phyloP scores from a whole-genome alignment of 495 filamentous ascomycete species.

The Chaetomium cochliodes region DNA sequence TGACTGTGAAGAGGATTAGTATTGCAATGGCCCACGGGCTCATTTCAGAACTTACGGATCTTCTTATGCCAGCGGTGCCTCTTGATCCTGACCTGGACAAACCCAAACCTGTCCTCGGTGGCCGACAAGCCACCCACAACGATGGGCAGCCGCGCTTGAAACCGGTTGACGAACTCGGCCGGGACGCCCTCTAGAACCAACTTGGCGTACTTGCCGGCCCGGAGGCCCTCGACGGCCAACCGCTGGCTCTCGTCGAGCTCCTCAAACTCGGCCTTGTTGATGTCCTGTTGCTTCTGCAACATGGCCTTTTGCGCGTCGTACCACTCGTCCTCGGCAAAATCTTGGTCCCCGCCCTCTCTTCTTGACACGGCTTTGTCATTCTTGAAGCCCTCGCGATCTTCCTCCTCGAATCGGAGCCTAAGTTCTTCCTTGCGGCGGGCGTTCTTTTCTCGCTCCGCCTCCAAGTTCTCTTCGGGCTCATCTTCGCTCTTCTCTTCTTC shows the following conservation, averaged over 20 bases:
- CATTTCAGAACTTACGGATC: conserved; percentile 51
- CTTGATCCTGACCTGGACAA: conserved; percentile 93
- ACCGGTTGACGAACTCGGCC: conserved; percentile 85
- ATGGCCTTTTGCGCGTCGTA: conserved; percentile 94
- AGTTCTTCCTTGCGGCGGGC: conserved; percentile 91
- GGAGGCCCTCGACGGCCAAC: conserved; percentile 80
- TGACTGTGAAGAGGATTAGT: conserved; percentile 49
- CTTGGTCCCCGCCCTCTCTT: conserved; percentile 55
- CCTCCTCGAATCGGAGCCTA: conserved; percentile 91
- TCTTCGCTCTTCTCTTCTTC: conserved; percentile 37
- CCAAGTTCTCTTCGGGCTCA: conserved; percentile 38
- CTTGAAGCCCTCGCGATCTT: conserved; percentile 88
- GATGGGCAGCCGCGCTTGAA: conserved; percentile 80
- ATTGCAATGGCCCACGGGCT: background rate
- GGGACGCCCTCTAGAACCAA: conserved; percentile 85
- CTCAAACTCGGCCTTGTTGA: conserved; percentile 92
- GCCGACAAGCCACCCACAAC: conserved; percentile 85
- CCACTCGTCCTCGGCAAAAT: conserved; percentile 98
- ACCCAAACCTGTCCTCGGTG: conserved; percentile 93
- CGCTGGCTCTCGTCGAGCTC: conserved; percentile 76
- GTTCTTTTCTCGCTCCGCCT: conserved; percentile 83
- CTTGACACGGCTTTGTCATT: conserved; percentile 77
- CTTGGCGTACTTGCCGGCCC: conserved; percentile 90
- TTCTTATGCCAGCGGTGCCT: conserved; percentile 98
- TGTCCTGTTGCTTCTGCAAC: conserved; percentile 88